phyloP scores from a whole-genome alignment of 495 filamentous ascomycete species.

The Pseudoneurospora amorphoporcata region DNA sequence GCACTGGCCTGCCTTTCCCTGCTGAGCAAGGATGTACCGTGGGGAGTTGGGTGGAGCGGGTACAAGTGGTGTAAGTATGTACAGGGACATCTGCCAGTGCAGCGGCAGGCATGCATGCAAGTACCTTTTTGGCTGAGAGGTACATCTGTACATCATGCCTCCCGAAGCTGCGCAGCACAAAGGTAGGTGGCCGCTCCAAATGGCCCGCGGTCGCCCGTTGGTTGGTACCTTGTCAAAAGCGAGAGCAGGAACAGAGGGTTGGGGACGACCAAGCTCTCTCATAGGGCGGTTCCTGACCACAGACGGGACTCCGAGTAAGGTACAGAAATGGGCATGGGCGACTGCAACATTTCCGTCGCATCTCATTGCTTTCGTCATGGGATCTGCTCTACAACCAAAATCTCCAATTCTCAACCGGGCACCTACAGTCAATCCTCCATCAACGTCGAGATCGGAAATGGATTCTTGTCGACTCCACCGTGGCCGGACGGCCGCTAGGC shows the following conservation, averaged over 20 bases:
- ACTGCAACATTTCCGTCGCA: not conserved
- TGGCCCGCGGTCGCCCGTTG: not conserved
- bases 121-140: not conserved
- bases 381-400: not conserved
- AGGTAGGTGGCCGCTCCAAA: not conserved
- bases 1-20: not conserved
- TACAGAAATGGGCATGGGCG: not conserved
- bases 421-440: not conserved
- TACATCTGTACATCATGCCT: not conserved
- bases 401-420: not conserved
- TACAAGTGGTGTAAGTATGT: no score
- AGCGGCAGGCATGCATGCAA: not conserved
- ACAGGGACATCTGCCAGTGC: not conserved
- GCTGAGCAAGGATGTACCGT: not conserved
- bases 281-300: conserved; percentile 13
- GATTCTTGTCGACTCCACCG: not conserved
- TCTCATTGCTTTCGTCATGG: not conserved
- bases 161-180: not conserved
- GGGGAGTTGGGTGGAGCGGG: not conserved
- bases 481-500: not conserved
- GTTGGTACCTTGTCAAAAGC: not conserved
- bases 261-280: conserved; percentile 1
- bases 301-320: not conserved
- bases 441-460: not conserved
- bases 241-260: not conserved